Evolutionary conservation across 306 rosid species (phyloP).

Genomic region (Dalbergia oliveri): DNA sequence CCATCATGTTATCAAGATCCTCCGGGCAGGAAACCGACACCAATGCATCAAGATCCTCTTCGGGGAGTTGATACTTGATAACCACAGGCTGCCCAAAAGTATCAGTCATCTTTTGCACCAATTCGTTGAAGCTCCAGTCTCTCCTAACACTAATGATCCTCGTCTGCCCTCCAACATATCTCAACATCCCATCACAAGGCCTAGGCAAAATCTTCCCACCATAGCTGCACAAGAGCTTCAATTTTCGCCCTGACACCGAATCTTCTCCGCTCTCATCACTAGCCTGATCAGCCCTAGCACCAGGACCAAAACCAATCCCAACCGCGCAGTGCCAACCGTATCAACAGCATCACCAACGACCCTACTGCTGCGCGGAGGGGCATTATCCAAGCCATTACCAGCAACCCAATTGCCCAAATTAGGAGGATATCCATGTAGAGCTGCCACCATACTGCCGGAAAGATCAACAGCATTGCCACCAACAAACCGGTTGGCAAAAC

Average conservation of each 20-base stretch:
- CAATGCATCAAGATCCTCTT: conserved; percentile 95
- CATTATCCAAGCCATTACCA: conserved; percentile 54
- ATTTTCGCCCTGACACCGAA: conserved; percentile 61
- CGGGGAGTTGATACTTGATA: conserved; percentile 96
- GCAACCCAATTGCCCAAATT: conserved; percentile 58
- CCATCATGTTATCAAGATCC: conserved; percentile 96
- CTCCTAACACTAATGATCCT: conserved; percentile 81
- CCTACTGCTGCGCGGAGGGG: conserved; percentile 40
- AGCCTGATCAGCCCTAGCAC: conserved; percentile 59
- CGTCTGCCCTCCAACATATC: conserved; percentile 95
- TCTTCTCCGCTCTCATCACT: conserved; percentile 76
- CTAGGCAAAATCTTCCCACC: conserved; percentile 93
- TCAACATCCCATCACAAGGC: conserved; percentile 90
- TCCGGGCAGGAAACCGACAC: conserved; percentile 88
- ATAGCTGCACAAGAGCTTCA: conserved; percentile 87
- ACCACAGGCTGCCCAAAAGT: conserved; percentile 76
- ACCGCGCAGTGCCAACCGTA: conserved; percentile 40
- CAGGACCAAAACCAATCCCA: conserved; percentile 48
- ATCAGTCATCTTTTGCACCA: conserved; percentile 76
- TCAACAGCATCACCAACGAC: conserved; percentile 57
- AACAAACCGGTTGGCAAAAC: conserved; percentile 49
- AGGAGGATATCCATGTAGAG: conserved; percentile 52
- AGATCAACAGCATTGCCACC: conserved; percentile 65
- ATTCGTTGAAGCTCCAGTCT: conserved; percentile 71
- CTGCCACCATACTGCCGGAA: conserved; percentile 44